Percentiles rank a stretch among this genome's conserved stretches.
These are phyloP conservation scores for Euphorbia celastroides DNA, from an alignment of 441 rosid species.

Conservation along the genomic window DNA sequence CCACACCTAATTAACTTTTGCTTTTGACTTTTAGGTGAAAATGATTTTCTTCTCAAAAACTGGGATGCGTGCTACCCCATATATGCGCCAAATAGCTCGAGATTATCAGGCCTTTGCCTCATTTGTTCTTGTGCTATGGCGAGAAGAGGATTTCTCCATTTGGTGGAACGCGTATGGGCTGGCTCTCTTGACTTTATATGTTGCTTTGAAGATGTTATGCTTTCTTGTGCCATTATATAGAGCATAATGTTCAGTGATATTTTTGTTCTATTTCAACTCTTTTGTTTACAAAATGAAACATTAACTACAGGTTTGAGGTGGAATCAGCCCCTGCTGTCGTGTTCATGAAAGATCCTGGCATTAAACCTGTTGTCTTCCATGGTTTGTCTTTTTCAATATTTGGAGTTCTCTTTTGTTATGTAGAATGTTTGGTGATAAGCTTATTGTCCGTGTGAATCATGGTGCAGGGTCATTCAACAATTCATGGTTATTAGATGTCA, in stretches of 20 bases:
- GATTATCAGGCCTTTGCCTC: conserved; percentile 77
- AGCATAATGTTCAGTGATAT: not conserved
- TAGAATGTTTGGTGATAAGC: conserved; percentile 8
- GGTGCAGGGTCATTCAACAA: conserved; percentile 70
- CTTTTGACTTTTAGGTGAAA: conserved; percentile 57
- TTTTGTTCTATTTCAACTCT: not conserved
- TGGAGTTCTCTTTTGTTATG: conserved; percentile 18
- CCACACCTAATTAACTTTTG: conserved; percentile 11
- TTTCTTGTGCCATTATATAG: not conserved
- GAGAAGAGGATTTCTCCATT: conserved; percentile 83
- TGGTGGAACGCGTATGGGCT: conserved; percentile 92
- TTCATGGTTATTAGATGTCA: conserved; percentile 58
- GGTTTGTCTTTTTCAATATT: conserved; percentile 37
- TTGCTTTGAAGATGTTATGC: not conserved
- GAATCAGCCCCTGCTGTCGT: conserved; percentile 95
- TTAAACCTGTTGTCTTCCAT: conserved; percentile 78
- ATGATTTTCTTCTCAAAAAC: conserved; percentile 92
- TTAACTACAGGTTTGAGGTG: conserved; percentile 73
- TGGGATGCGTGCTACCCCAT: conserved; percentile 95
- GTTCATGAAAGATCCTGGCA: conserved; percentile 85
- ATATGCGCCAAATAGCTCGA: conserved; percentile 74
- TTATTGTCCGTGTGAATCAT: conserved; percentile 23
- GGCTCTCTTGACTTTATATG: conserved; percentile 18
- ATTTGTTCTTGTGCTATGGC: conserved; percentile 78
- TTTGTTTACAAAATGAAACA: not conserved